Conservation (phyloP, 1,139 yeast genomes). For the Williopsis jadinii region DNA sequence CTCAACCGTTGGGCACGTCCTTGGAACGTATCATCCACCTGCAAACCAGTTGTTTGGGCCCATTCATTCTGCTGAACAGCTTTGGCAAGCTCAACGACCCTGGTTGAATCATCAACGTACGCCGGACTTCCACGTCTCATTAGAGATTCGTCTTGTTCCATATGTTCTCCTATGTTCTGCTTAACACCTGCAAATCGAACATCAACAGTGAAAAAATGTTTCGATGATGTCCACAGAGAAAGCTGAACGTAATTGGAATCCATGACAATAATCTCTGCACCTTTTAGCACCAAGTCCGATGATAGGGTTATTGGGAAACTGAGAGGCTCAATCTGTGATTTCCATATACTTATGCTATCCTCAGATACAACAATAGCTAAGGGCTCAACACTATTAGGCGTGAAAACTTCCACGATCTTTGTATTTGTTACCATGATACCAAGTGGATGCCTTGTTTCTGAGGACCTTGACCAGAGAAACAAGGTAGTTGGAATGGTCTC, state of each 20-base stretch:
- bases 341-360: conserved; percentile 11
- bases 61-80: conserved; percentile 20
- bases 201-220: neutral
- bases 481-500: conserved; percentile 12
- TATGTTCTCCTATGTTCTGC: neutral
- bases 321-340: conserved; percentile 1
- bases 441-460: conserved; percentile 3
- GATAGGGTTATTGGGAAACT: conserved; percentile 4
- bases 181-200: too few species aligned
- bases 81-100: conserved; percentile 15
- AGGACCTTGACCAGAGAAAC: conserved; percentile 9
- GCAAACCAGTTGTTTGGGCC: conserved; percentile 12
- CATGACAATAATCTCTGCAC: neutral
- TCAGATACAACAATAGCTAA: conserved; percentile 6
- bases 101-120: conserved; percentile 13
- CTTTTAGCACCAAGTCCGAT: too few species aligned
- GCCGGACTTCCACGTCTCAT: conserved; percentile 15
- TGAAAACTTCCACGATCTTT: conserved; percentile 6
- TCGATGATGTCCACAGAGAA: conserved; percentile 4
- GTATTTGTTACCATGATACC: conserved; percentile 6
- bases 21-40: conserved; percentile 17
- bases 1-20: conserved; percentile 1
- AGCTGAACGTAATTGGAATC: conserved; percentile 4
- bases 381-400: neutral
- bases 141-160: conserved; percentile 4